Evolutionary conservation across 768 basidiomycete genomes (phyloP).

Genomic region (Suillus sp.): DNA sequence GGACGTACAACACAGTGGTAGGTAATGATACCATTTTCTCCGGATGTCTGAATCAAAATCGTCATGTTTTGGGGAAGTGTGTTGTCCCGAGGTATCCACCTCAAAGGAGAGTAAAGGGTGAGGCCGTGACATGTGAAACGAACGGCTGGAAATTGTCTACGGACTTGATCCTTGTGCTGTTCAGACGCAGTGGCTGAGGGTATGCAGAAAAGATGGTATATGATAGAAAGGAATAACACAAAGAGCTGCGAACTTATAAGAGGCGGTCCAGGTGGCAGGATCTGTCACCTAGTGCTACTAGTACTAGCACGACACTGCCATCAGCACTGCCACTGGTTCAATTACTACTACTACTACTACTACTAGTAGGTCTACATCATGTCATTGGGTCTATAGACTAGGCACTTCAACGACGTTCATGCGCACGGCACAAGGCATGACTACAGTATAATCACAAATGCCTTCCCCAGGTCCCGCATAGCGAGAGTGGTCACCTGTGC

Average conservation of each 20-base stretch:
- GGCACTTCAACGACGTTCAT: neutral
- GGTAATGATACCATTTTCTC: conserved; percentile 58
- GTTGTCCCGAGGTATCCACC: conserved; percentile 20
- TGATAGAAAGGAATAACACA: neutral
- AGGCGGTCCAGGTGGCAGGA: neutral
- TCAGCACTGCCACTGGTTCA: too few species aligned
- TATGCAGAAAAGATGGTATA: neutral
- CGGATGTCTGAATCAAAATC: conserved; percentile 36
- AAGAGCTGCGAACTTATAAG: neutral
- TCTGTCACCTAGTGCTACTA: too few species aligned
- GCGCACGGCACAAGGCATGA: too few species aligned
- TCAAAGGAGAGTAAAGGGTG: conserved; percentile 33
- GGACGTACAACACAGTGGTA: conserved; percentile 56
- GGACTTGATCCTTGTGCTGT: neutral
- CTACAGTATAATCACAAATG: too few species aligned
- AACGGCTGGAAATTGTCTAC: neutral
- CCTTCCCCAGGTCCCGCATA: too few species aligned
- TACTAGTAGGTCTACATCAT: too few species aligned
- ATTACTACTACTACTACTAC: too few species aligned
- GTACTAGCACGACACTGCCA: too few species aligned
- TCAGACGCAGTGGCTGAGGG: neutral
- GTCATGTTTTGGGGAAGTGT: conserved; percentile 23
- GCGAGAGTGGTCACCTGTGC: too few species aligned
- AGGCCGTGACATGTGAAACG: conserved; percentile 21
- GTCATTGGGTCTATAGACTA: too few species aligned